Evolutionary conservation across 2,329 filamentous ascomycete species (phyloP).

Genomic region (Didymella keratinophila): DNA sequence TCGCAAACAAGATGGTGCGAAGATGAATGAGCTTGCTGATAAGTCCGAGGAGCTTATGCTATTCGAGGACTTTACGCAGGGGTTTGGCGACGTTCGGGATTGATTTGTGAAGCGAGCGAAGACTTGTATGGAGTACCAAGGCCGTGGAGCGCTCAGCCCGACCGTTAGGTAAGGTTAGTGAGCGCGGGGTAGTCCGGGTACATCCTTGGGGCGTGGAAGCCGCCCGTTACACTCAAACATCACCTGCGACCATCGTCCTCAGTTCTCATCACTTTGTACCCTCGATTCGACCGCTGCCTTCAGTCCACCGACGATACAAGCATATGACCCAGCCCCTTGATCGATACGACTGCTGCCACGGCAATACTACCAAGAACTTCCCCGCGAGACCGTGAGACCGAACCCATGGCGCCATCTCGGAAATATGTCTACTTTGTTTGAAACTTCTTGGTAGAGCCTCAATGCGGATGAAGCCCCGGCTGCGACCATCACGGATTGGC

Average conservation of each 20-base stretch:
- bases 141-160: background rate
- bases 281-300: background rate
- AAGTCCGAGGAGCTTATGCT: conserved; percentile 41
- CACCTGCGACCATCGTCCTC: background rate
- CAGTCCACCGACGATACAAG: background rate
- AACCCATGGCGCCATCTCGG: conserved; percentile 9
- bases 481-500: background rate
- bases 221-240: background rate
- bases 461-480: background rate
- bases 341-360: background rate
- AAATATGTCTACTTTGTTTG: conserved; percentile 8
- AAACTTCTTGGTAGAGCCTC: background rate
- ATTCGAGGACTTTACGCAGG: conserved; percentile 30
- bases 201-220: background rate
- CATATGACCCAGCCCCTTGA: background rate
- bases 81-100: background rate
- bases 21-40: conserved; percentile 36
- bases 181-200: conserved; percentile 8
- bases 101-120: background rate
- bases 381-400: background rate
- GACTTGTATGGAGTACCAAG: background rate
- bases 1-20: conserved; percentile 13
- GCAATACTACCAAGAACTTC: background rate
- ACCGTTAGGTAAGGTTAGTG: conserved; percentile 7
- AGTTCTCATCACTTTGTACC: too few relatives aligned